Evolutionary conservation across 345 rosid genomes (phyloP).

Genomic region (Isatis tinctoria): DNA sequence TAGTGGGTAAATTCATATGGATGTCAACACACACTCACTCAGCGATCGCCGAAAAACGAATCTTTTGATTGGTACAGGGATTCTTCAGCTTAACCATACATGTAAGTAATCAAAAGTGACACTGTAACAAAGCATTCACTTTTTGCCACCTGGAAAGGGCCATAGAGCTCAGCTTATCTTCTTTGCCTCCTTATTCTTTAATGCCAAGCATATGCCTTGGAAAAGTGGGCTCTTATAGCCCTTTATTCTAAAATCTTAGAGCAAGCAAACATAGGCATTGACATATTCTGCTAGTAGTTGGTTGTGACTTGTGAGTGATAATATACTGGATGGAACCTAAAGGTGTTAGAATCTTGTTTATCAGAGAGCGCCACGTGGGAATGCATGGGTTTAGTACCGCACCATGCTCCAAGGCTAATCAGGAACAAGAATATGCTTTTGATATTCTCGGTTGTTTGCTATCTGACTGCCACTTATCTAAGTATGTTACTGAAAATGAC

Average conservation of each 20-base stretch:
- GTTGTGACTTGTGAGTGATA: constrained; percentile 6
- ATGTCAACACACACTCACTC: constrained; percentile 8
- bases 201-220: constrained; percentile 18
- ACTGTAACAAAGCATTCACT: too few relatives aligned
- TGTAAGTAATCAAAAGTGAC: too few relatives aligned
- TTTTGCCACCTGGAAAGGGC: too few relatives aligned
- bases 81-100: not conserved
- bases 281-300: constrained; percentile 16
- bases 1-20: not conserved
- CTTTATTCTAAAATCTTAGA: constrained; percentile 14
- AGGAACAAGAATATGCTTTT: not conserved
- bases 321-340: not conserved
- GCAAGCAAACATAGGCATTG: constrained; percentile 4
- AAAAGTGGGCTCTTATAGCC: constrained; percentile 3
- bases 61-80: constrained; percentile 6
- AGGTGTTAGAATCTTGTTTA: constrained; percentile 11
- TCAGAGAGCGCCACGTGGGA: not conserved
- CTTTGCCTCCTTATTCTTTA: not conserved
- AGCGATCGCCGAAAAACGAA: not conserved
- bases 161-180: not conserved
- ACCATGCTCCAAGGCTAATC: not conserved
- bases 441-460: not conserved
- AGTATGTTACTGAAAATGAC: constrained; percentile 4
- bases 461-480: constrained; percentile 8
- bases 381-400: not conserved